A percentile compares a stretch with the other conserved stretches of the same genome.
phyloP scores from a whole-genome alignment of 257 asterid species.

The Verbascum thapsus region DNA sequence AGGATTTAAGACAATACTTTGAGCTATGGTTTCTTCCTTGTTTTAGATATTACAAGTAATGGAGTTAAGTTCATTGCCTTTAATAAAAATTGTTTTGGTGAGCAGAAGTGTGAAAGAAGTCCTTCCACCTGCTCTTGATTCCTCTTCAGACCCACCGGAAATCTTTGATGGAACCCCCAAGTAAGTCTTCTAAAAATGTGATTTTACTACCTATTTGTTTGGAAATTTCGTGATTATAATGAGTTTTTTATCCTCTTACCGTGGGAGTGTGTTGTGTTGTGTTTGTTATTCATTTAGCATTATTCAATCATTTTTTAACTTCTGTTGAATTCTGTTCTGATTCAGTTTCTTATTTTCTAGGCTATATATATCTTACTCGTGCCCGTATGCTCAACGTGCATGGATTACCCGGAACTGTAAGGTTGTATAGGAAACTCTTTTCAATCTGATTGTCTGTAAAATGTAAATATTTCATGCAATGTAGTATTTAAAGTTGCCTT shows the following conservation, averaged over 20 bases:
- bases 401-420: slow-evolving; percentile 82
- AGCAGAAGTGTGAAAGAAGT: slow-evolving; percentile 51
- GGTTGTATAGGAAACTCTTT: slow-evolving; percentile 42
- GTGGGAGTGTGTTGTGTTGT: background rate
- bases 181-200: slow-evolving; percentile 36
- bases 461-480: background rate
- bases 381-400: slow-evolving; percentile 88
- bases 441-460: background rate
- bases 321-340: slow-evolving; percentile 3
- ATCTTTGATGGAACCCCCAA: slow-evolving; percentile 83
- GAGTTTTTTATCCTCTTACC: background rate
- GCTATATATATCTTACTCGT: slow-evolving; percentile 76
- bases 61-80: slow-evolving; percentile 9
- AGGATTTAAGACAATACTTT: too few relatives aligned
- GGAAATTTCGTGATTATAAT: background rate
- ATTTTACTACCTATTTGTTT: slow-evolving; percentile 1
- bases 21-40: background rate
- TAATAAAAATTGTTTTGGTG: slow-evolving; percentile 14
- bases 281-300: background rate
- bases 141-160: slow-evolving; percentile 80
- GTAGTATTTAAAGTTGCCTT: slow-evolving; percentile 7
- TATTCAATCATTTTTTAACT: background rate
- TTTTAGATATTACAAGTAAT: slow-evolving; percentile 6
- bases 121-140: slow-evolving; percentile 78
- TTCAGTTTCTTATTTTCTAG: slow-evolving; percentile 44